These are phyloP conservation scores for Aspergillus latus DNA, from an alignment of 2,329 filamentous ascomycete genomes.

Conservation along the genomic window DNA sequence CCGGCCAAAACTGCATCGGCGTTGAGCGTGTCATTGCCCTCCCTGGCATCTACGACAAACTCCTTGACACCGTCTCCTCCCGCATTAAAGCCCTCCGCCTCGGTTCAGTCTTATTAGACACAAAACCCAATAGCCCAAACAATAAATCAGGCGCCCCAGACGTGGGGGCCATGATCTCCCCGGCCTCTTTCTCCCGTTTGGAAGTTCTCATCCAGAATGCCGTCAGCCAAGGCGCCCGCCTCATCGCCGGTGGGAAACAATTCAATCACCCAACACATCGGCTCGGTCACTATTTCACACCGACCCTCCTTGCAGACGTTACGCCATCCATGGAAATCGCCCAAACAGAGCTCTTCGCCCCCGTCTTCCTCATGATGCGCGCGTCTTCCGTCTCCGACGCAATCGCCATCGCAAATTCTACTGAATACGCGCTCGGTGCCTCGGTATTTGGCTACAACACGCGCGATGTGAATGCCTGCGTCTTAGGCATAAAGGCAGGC, in stretches of 20 bases:
- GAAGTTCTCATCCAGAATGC: constrained; percentile 77
- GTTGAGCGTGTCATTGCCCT: constrained; percentile 89
- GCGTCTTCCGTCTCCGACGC: constrained; percentile 65
- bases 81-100: constrained; percentile 73
- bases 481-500: constrained; percentile 70
- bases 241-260: constrained; percentile 76
- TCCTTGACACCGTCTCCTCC: constrained; percentile 69
- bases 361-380: constrained; percentile 82
- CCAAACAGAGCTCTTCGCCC: constrained; percentile 88
- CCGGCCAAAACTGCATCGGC: constrained; percentile 96
- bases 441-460: constrained; percentile 78
- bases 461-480: constrained; percentile 62
- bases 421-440: constrained; percentile 80
- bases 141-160: constrained; percentile 52
- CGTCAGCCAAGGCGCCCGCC: constrained; percentile 72
- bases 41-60: constrained; percentile 69
- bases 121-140: constrained; percentile 23
- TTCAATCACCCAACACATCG: constrained; percentile 71
- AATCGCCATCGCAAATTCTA: constrained; percentile 77
- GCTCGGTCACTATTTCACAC: constrained; percentile 84
- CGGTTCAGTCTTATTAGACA: constrained; percentile 65
- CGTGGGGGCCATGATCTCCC: constrained; percentile 86
- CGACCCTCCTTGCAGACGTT: constrained; percentile 88
- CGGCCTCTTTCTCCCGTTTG: constrained; percentile 70
- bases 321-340: constrained; percentile 83